These are phyloP conservation scores for Emergomyces orientalis DNA, from an alignment of 2,329 filamentous ascomycete species.

Conservation along the genomic window DNA sequence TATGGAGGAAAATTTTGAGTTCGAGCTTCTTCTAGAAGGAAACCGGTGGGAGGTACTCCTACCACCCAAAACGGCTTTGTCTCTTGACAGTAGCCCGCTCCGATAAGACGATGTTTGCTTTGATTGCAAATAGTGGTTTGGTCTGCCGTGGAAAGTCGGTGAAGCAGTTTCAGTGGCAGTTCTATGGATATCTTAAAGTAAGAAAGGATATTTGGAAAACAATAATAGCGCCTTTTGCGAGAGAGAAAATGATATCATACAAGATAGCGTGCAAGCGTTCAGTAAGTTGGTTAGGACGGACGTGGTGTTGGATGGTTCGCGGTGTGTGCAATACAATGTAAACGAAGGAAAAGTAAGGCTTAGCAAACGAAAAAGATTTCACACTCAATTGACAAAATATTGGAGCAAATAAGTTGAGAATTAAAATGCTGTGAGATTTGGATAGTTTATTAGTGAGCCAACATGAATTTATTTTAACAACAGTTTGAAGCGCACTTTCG, in stretches of 20 bases:
- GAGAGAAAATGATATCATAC: neutral
- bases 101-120: neutral
- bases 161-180: neutral
- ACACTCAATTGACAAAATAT: neutral
- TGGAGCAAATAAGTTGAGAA: neutral
- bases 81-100: neutral
- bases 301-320: neutral
- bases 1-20: neutral
- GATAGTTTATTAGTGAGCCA: neutral
- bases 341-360: neutral
- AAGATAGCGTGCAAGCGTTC: neutral
- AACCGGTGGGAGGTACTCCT: neutral
- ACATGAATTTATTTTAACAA: neutral
- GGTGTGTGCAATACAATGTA: neutral
- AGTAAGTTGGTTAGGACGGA: neutral
- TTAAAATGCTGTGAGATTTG: neutral
- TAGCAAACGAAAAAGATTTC: neutral
- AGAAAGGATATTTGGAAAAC: neutral
- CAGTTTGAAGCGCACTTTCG: neutral
- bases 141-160: neutral
- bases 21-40: conserved; percentile 2
- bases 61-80: neutral
- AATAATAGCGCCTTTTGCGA: neutral
- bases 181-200: neutral
- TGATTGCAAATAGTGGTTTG: neutral